Evolutionary conservation across 1,284 basidiomycete species (phyloP), one percentile per base, ranked within the genome.

Genomic region (Rhodotorula sp.): DNA sequence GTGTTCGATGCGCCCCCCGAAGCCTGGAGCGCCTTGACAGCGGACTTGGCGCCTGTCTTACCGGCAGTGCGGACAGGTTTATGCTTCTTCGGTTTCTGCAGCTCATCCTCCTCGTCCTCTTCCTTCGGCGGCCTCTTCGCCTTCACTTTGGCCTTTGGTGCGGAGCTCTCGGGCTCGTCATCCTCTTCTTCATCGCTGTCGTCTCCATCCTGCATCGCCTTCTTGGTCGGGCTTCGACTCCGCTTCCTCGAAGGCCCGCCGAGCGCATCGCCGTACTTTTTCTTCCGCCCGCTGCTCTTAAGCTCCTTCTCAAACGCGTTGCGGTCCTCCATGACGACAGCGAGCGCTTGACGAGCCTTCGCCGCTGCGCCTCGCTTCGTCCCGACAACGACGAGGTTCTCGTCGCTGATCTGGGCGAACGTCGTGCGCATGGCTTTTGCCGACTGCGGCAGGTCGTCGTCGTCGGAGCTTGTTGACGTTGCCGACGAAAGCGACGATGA

Each of bases 291-390:
- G 40, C 64, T 70, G 28, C 69, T 65, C 55, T 63, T 70, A 16
- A 63, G 63, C 63, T 71, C 68, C 56, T 65, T 30, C 30, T 90
- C 85, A 74, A 84, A 92, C 67, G 81, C 84, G 56, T 86, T 75
- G 16, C 90, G 82, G 75, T 93, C 91, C 0, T 89, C 88, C 86
- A 91, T 91, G 71, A 84, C 84, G 20, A 89, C 84, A 48, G 84
- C 85, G 53, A 93, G 79, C 73, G 82, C 84, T 72, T 85, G 82
- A 6, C 82, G 83, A 3, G 90, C 91, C 74, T 84, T 86, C 22
- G 83, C 83, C 1, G 90, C 89, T 15, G 91, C 91, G 28, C 81
- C 83, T 24, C 80, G 79, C 18, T 75, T 67, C 2, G 73, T 68
- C 15, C 77, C 73, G 2, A 70, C 62, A 1, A 56, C 50, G 28